Evolutionary conservation across 2,329 filamentous ascomycete species (phyloP).

Genomic region (Xylaria hypoxylon): DNA sequence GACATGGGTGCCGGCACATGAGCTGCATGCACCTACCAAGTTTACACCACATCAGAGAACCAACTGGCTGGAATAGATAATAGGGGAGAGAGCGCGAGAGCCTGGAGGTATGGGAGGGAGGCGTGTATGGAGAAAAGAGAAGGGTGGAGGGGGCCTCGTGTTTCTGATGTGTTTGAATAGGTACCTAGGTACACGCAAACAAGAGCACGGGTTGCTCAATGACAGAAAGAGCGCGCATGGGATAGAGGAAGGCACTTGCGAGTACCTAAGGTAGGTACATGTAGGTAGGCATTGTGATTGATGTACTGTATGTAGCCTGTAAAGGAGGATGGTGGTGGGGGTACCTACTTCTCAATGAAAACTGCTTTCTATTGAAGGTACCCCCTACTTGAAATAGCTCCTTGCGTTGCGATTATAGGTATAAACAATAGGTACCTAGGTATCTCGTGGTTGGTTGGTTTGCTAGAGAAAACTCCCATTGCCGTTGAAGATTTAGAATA

Average conservation of each 20-base stretch:
- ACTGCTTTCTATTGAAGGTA: background rate
- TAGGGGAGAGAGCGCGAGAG: too few species aligned
- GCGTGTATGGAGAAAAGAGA: slow-evolving; percentile 1
- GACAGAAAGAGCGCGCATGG: slow-evolving; percentile 3
- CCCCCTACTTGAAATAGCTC: too few species aligned
- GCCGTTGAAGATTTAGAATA: background rate
- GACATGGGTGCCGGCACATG: slow-evolving; percentile 10
- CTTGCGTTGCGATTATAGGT: too few species aligned
- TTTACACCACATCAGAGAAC: slow-evolving; percentile 12
- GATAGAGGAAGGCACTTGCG: slow-evolving; percentile 20
- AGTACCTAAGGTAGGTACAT: too few species aligned
- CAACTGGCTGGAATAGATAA: background rate
- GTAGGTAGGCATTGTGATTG: background rate
- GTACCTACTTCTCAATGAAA: slow-evolving; percentile 13
- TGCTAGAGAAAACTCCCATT: too few species aligned
- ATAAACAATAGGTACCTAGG: too few species aligned
- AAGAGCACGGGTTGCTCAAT: slow-evolving; percentile 5
- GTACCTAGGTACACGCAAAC: slow-evolving; percentile 6
- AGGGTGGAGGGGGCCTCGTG: slow-evolving; percentile 5
- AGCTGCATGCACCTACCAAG: slow-evolving; percentile 29
- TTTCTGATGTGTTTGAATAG: slow-evolving; percentile 33
- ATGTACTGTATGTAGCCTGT: background rate
- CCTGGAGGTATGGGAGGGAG: background rate
- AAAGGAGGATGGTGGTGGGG: too few species aligned
- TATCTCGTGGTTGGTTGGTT: too few species aligned